These are phyloP conservation scores for Moricandia moricandioides DNA, from an alignment of 345 rosid species.

Conservation along the genomic window DNA sequence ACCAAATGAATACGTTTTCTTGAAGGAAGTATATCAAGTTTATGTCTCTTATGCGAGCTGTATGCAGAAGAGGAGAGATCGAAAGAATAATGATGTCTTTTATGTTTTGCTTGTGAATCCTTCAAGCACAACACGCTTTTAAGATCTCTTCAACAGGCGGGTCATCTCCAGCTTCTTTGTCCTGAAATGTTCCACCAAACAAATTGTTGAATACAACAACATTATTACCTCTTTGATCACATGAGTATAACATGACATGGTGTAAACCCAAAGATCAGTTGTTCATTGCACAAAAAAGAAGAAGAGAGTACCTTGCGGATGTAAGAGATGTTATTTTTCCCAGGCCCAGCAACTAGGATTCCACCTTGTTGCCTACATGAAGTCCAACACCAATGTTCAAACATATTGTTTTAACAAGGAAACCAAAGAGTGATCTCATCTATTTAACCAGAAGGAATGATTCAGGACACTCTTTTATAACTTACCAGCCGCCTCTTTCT, in stretches of 20 bases:
- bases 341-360: slow-evolving; percentile 87
- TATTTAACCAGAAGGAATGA: not conserved
- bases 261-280: not conserved
- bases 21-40: not conserved
- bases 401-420: not conserved
- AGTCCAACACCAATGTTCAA: not conserved
- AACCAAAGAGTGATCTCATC: no score
- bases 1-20: not conserved
- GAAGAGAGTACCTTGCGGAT: slow-evolving; percentile 63
- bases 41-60: not conserved
- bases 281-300: not conserved
- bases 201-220: not conserved
- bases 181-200: slow-evolving; percentile 42
- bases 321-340: slow-evolving; percentile 69
- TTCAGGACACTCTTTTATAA: not conserved
- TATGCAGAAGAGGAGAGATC: not conserved
- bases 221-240: not conserved
- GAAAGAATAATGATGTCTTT: not conserved
- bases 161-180: slow-evolving; percentile 94
- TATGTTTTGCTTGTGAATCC: not conserved
- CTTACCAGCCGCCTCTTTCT: slow-evolving; percentile 87
- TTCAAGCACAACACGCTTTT: slow-evolving; percentile 70
- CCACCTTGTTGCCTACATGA: slow-evolving; percentile 92
- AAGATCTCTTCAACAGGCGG: slow-evolving; percentile 66
- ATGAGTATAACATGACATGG: not conserved